These are phyloP conservation scores for Penicillium sp. DNA, from an alignment of 2,329 filamentous ascomycete genomes.

Conservation along the genomic window DNA sequence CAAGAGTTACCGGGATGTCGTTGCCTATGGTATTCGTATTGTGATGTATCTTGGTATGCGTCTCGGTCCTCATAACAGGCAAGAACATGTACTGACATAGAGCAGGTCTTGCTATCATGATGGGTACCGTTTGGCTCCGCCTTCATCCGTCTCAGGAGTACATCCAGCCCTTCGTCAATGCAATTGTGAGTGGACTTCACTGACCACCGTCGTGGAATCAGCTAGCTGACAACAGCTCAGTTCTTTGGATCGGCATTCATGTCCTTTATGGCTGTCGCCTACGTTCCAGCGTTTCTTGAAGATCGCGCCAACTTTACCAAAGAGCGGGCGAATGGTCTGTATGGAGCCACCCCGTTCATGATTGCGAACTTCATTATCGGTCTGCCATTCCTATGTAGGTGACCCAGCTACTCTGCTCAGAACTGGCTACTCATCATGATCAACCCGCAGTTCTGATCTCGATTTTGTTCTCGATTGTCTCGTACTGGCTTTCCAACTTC, in stretches of 20 bases:
- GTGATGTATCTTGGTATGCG: constrained; percentile 69
- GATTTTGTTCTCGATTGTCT: constrained; percentile 69
- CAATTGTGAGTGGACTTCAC: constrained; percentile 54
- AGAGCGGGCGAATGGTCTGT: constrained; percentile 77
- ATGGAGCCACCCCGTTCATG: constrained; percentile 69
- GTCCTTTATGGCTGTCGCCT: constrained; percentile 80
- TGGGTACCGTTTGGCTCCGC: constrained; percentile 83
- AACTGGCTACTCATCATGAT: constrained; percentile 4
- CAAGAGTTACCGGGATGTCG: constrained; percentile 78
- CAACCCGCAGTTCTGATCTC: constrained; percentile 61
- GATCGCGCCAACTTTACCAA: constrained; percentile 70
- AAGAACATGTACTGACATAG: constrained; percentile 3
- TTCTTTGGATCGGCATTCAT: constrained; percentile 73
- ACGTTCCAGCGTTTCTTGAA: constrained; percentile 79
- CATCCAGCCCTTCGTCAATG: constrained; percentile 79
- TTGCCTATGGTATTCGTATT: constrained; percentile 78
- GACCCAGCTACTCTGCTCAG: background rate
- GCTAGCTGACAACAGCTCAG: constrained; percentile 20
- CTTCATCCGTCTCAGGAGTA: constrained; percentile 65
- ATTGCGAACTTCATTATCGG: constrained; percentile 79
- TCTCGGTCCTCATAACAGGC: constrained; percentile 8
- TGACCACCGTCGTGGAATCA: background rate
- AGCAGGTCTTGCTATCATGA: constrained; percentile 71
- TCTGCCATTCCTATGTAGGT: constrained; percentile 68
- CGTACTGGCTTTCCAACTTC: constrained; percentile 80